Conservation (phyloP, 805 yeast species). For the Zygosaccharomyces siamensis region DNA sequence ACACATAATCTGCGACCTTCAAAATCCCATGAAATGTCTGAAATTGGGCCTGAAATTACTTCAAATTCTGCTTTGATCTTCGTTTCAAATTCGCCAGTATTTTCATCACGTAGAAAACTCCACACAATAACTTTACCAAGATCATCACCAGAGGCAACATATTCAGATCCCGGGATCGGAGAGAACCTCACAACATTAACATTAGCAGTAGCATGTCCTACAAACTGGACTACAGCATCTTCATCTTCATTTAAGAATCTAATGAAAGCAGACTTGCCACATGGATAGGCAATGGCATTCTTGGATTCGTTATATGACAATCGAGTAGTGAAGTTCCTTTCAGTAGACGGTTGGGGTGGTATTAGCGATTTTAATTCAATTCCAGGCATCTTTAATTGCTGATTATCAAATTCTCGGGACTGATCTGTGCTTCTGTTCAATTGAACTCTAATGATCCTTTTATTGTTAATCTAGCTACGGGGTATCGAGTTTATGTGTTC, state of each 20-base stretch:
- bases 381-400: slow-evolving; percentile 17
- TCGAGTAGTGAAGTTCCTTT: slow-evolving; percentile 62
- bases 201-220: slow-evolving; percentile 54
- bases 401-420: neutral
- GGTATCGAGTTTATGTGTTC: neutral
- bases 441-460: neutral
- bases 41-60: slow-evolving; percentile 74
- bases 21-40: slow-evolving; percentile 86
- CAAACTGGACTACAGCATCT: slow-evolving; percentile 51
- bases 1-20: slow-evolving; percentile 84
- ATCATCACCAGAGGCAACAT: slow-evolving; percentile 88
- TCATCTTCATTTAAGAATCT: slow-evolving; percentile 55
- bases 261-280: slow-evolving; percentile 74
- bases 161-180: slow-evolving; percentile 69
- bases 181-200: slow-evolving; percentile 85
- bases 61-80: slow-evolving; percentile 74
- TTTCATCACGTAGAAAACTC: slow-evolving; percentile 55
- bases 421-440: neutral
- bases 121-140: slow-evolving; percentile 86
- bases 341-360: slow-evolving; percentile 79
- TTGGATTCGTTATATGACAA: slow-evolving; percentile 67
- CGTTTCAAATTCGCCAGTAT: slow-evolving; percentile 42
- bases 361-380: slow-evolving; percentile 36
- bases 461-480: neutral
- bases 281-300: slow-evolving; percentile 71